Conservation (phyloP, 352 stramenopile species). For the Thraustochytrium sp. region DNA sequence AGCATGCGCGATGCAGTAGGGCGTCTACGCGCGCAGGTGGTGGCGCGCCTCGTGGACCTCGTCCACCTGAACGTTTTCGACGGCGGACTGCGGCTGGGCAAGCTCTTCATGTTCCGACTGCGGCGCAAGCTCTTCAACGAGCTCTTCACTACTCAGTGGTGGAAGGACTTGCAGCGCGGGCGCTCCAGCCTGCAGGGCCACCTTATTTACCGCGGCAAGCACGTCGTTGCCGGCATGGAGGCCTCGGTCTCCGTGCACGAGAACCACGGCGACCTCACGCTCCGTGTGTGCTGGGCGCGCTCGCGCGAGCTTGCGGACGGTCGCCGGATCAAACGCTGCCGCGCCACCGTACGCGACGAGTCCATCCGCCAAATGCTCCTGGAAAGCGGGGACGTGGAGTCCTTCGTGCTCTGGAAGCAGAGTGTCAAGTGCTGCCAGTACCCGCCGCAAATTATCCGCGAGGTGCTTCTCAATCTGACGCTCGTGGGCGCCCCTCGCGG, state of each 20-base stretch:
- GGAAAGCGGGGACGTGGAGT: neutral
- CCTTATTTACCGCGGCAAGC: neutral
- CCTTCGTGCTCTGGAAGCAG: conserved; percentile 21
- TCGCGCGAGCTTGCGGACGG: neutral
- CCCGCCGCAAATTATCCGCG: neutral
- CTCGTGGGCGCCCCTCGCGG: neutral
- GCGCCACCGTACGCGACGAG: neutral
- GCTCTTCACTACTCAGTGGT: conserved; percentile 38
- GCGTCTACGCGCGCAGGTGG: neutral
- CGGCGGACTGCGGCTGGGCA: neutral
- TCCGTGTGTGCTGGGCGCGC: neutral
- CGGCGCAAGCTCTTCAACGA: conserved; percentile 13
- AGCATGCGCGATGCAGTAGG: conserved; percentile 13
- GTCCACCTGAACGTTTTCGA: conserved; percentile 19
- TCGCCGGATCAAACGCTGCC: neutral
- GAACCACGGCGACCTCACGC: conserved; percentile 6
- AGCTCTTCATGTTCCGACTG: conserved; percentile 10
- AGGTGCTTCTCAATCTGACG: neutral
- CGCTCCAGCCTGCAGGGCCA: conserved; percentile 24
- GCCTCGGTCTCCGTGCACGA: conserved; percentile 14
- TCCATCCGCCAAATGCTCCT: neutral
- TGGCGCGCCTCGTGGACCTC: conserved; percentile 28
- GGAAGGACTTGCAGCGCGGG: neutral
- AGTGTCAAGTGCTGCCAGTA: conserved; percentile 17
- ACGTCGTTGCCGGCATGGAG: neutral